Percentiles rank a stretch among this genome's conserved stretches.
Conservation (phyloP, 345 rosid species). For the Diplotaxis tenuifolia region DNA sequence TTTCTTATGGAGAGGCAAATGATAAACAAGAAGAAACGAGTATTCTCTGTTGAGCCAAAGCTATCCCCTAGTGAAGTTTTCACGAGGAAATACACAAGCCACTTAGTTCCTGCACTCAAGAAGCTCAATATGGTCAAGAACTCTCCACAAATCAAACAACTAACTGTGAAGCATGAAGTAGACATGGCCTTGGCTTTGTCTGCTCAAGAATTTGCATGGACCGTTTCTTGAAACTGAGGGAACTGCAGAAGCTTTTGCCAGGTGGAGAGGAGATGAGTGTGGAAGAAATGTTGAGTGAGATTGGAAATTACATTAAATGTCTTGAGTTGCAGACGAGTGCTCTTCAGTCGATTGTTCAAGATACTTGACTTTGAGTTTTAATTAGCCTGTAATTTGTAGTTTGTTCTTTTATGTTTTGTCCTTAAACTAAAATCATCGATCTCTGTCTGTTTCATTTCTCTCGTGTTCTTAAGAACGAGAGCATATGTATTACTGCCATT, state of each 20-base stretch:
- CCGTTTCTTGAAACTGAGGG: conserved; percentile 40
- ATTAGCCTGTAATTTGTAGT: conserved; percentile 19
- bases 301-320: conserved; percentile 44
- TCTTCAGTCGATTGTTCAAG: conserved; percentile 40
- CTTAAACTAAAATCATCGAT: conserved; percentile 1
- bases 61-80: conserved; percentile 20
- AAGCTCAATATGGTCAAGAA: conserved; percentile 33
- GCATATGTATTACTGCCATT: conserved; percentile 4
- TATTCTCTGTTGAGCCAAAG: conserved; percentile 39
- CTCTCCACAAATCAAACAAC: conserved; percentile 15
- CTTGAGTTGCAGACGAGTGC: conserved; percentile 47
- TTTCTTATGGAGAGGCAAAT: conserved; percentile 38
- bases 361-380: conserved; percentile 32
- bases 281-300: conserved; percentile 44
- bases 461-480: neutral
- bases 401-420: conserved; percentile 12
- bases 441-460: neutral
- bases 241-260: conserved; percentile 39
- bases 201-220: conserved; percentile 48
- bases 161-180: conserved; percentile 44
- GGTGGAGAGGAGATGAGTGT: conserved; percentile 45
- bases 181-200: conserved; percentile 51
- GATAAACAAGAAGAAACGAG: conserved; percentile 35
- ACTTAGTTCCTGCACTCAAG: conserved; percentile 43
- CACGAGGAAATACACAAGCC: conserved; percentile 38